These are phyloP conservation scores for Setaria italica DNA, from an alignment of 202 grass and related monocot species.

Conservation along the genomic window DNA sequence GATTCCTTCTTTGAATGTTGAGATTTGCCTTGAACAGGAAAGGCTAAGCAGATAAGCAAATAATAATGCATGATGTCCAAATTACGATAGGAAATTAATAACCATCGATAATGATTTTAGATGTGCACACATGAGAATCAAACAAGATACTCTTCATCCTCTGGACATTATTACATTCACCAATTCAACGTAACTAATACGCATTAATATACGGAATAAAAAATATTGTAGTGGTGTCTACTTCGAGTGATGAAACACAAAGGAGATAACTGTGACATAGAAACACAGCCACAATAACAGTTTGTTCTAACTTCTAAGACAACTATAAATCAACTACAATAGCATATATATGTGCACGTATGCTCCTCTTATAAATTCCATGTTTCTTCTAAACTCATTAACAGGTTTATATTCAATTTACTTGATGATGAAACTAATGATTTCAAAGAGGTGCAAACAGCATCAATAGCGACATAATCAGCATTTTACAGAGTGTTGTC, in stretches of 20 bases:
- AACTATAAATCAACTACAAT: neutral
- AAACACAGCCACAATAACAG: neutral
- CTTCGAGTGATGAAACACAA: neutral
- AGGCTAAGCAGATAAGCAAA: constrained; percentile 37
- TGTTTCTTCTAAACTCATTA: neutral
- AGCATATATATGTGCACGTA: neutral
- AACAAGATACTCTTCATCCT: neutral
- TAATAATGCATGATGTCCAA: constrained; percentile 1
- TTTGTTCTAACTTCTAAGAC: neutral
- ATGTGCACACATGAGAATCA: neutral
- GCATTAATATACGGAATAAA: neutral
- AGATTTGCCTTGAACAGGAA: constrained; percentile 55
- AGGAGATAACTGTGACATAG: neutral
- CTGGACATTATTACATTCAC: neutral
- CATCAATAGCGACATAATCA: neutral
- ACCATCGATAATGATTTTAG: neutral
- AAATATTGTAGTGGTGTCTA: neutral
- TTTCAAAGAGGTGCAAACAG: neutral
- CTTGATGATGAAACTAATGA: neutral
- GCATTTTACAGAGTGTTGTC: neutral
- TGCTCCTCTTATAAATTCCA: neutral
- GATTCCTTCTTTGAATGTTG: constrained; percentile 53
- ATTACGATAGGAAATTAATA: constrained; percentile 10
- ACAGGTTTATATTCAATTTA: neutral
- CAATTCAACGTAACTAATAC: neutral